phyloP scores from a whole-genome alignment of 257 asterid genomes.

The Scutellaria galericulata region DNA sequence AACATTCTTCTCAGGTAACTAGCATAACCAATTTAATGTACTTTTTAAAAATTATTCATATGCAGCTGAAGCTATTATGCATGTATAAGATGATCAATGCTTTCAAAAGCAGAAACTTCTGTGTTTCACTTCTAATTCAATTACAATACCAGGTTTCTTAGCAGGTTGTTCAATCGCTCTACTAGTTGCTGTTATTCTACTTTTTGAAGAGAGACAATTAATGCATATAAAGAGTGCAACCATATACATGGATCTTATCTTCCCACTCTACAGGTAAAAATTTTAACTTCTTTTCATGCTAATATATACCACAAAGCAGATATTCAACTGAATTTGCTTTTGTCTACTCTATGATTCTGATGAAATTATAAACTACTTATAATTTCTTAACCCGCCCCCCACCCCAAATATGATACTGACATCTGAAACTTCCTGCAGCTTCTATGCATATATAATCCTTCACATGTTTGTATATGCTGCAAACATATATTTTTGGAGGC shows the following conservation, averaged over 20 bases:
- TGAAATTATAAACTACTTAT: not conserved
- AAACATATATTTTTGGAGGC: conserved; percentile 83
- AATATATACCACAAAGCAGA: conserved; percentile 5
- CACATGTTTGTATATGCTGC: conserved; percentile 79
- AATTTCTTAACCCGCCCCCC: not conserved
- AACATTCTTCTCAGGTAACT: conserved; percentile 72
- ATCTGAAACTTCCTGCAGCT: conserved; percentile 55
- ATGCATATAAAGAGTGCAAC: conserved; percentile 49
- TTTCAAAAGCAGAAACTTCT: conserved; percentile 9
- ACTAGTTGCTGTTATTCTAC: conserved; percentile 61
- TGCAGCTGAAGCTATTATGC: conserved; percentile 27
- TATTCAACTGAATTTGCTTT: not conserved
- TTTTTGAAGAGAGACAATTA: conserved; percentile 57
- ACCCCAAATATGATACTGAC: conserved; percentile 25
- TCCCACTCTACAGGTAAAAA: conserved; percentile 77
- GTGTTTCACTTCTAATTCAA: conserved; percentile 25
- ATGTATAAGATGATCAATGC: conserved; percentile 12
- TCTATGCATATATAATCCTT: conserved; percentile 64
- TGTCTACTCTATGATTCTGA: conserved; percentile 19
- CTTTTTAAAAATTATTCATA: not conserved
- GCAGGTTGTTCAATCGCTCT: conserved; percentile 77
- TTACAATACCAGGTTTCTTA: conserved; percentile 65
- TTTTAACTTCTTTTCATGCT: conserved; percentile 6
- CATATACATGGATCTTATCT: conserved; percentile 58
- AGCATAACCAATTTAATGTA: conserved; percentile 8